These are phyloP conservation scores for Taiozyma sp. DNA, from an alignment of 1,139 yeast genomes.

Conservation along the genomic window DNA sequence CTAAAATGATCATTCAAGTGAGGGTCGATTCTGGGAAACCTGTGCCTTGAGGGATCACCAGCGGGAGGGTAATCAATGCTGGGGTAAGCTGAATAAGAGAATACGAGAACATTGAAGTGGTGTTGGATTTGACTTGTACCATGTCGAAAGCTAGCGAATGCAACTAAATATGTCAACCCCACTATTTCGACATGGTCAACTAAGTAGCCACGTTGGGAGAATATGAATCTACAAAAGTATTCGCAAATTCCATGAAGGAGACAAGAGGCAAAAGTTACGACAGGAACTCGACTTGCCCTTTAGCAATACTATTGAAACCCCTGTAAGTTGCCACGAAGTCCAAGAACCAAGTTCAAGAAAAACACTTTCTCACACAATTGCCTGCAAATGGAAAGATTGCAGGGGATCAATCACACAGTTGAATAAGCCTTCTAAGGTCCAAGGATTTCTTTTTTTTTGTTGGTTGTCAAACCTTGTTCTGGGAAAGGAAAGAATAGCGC, in stretches of 20 bases:
- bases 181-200: background rate
- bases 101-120: background rate
- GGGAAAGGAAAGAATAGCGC: background rate
- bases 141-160: background rate
- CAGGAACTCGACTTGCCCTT: too few relatives aligned
- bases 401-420: background rate
- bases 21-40: too few relatives aligned
- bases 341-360: too few relatives aligned
- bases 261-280: too few relatives aligned
- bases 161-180: background rate
- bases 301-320: too few relatives aligned
- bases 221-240: background rate
- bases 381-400: background rate
- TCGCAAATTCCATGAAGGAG: background rate
- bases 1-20: too few relatives aligned
- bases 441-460: background rate
- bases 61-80: too few relatives aligned
- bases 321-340: too few relatives aligned
- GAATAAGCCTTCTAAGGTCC: background rate
- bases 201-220: too few relatives aligned
- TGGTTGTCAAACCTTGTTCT: background rate
- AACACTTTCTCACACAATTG: too few relatives aligned
- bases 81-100: too few relatives aligned
- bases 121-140: background rate
- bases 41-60: too few relatives aligned